Evolutionary conservation across 805 yeast genomes (phyloP), one percentile per base, ranked within the genome.

Genomic region (Ogataea henricii): DNA sequence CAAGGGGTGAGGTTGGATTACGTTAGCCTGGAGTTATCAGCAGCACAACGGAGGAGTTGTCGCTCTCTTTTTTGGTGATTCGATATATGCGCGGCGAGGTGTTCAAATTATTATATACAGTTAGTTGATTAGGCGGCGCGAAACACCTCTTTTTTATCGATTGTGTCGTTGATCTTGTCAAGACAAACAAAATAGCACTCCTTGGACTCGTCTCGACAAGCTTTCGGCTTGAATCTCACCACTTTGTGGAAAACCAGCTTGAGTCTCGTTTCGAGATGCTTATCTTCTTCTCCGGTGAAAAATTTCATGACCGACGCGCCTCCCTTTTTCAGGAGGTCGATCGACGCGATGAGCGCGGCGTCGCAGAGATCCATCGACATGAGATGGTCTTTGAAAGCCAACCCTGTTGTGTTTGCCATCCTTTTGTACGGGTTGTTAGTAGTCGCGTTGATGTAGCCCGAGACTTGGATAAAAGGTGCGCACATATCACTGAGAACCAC

Each of bases 341-440:
- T 74, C 1, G 95, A 85, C 42, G 91, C 75, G 6, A 88, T 74
- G 43, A 94, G 65, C 0, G 96, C 97, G 0, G 97, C 97, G 58
- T 89, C 94, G 65, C 97, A 92, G 23, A 92, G 70, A 61, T 91
- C 91, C 88, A 94, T 85, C 51, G 96, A 89, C 55, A 81, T 81
- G 12, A 77, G 70, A 67, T 92, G 98, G 65, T 92, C 99, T 53
- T 81, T 79, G 34, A 86, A 82, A 8, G 83, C 79, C 34, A 88
- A 69, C 3, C 99, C 98, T 12, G 90, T 74, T 3, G 97, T 89
- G 62, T 92, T 92, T 40, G 89, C 87, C 87, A 92, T 86, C 98
- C 97, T 92, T 69, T 73, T 73, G 64, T 82, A 86, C 40, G 96
- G 82, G 46, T 78, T 78, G 82, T 84, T 85, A 83, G 88, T 81